These are phyloP conservation scores for Elaeis oleifera DNA, from an alignment of 202 grass and related monocot genomes.

Conservation along the genomic window DNA sequence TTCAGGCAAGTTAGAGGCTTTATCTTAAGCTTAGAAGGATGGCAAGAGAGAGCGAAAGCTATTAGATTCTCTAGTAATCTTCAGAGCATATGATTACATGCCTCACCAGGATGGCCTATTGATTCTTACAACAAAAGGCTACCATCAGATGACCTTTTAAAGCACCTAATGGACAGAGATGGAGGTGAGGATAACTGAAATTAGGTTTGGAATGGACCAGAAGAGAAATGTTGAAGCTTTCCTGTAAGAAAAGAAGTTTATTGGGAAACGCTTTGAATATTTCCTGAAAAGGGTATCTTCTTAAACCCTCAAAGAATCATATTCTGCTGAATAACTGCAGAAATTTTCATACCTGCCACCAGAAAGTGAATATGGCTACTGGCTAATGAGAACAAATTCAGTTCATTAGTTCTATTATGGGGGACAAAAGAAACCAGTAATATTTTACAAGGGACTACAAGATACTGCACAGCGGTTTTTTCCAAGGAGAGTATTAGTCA, in stretches of 20 bases:
- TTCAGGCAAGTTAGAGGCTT: too few relatives aligned
- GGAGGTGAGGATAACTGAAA: background rate
- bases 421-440: background rate
- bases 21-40: too few relatives aligned
- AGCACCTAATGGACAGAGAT: background rate
- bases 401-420: slow-evolving; percentile 16
- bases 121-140: too few relatives aligned
- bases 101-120: too few relatives aligned
- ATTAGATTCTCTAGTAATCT: too few relatives aligned
- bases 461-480: background rate
- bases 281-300: background rate
- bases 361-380: slow-evolving; percentile 3
- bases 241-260: background rate
- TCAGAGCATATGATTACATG: too few relatives aligned
- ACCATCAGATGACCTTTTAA: background rate
- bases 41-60: too few relatives aligned
- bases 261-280: background rate
- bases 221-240: background rate
- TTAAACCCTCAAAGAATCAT: slow-evolving; percentile 28
- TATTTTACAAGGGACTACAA: too few relatives aligned
- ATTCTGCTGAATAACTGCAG: slow-evolving; percentile 22
- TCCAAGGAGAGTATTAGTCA: background rate
- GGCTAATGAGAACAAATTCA: too few relatives aligned
- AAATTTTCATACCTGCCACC: slow-evolving; percentile 12
- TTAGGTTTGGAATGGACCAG: slow-evolving; percentile 3